phyloP scores from a whole-genome alignment of 805 yeast genomes.

The Cyberlindnera amylophila region DNA sequence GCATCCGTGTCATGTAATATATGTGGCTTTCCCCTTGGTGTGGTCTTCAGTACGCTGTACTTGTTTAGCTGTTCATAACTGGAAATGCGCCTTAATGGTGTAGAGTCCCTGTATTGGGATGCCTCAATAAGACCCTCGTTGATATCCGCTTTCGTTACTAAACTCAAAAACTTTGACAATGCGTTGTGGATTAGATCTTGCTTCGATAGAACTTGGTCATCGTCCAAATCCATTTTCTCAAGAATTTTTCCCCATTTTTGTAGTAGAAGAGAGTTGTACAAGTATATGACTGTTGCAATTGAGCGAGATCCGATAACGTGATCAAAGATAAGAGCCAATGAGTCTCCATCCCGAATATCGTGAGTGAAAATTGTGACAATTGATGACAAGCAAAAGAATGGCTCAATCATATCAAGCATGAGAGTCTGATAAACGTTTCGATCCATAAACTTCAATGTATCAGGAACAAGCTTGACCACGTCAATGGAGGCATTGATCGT shows the following conservation, averaged over 20 bases:
- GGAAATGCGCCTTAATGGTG: constrained; percentile 19
- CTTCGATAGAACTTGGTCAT: constrained; percentile 31
- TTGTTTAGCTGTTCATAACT: constrained; percentile 17
- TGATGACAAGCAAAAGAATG: constrained; percentile 71
- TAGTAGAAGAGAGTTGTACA: constrained; percentile 56
- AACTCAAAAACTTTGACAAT: constrained; percentile 28
- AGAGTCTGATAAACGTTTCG: constrained; percentile 33
- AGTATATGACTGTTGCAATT: constrained; percentile 49
- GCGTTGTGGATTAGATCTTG: constrained; percentile 40
- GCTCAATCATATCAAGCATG: constrained; percentile 41
- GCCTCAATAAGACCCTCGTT: constrained; percentile 28
- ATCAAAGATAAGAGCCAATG: constrained; percentile 65
- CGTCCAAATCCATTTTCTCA: constrained; percentile 25
- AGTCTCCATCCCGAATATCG: constrained; percentile 47
- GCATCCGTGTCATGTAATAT: no score
- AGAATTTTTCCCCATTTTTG: constrained; percentile 43
- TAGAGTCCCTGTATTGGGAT: constrained; percentile 5
- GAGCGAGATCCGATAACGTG: constrained; percentile 55
- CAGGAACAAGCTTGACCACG: constrained; percentile 65
- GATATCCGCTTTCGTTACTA: constrained; percentile 24
- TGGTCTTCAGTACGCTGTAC: constrained; percentile 24
- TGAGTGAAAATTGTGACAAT: constrained; percentile 78
- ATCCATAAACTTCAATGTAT: constrained; percentile 50
- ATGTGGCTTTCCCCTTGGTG: constrained; percentile 5
- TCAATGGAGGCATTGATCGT: constrained; percentile 61